These are phyloP conservation scores for Claviceps purpurea DNA, from an alignment of 2,329 filamentous ascomycete genomes.

Conservation along the genomic window DNA sequence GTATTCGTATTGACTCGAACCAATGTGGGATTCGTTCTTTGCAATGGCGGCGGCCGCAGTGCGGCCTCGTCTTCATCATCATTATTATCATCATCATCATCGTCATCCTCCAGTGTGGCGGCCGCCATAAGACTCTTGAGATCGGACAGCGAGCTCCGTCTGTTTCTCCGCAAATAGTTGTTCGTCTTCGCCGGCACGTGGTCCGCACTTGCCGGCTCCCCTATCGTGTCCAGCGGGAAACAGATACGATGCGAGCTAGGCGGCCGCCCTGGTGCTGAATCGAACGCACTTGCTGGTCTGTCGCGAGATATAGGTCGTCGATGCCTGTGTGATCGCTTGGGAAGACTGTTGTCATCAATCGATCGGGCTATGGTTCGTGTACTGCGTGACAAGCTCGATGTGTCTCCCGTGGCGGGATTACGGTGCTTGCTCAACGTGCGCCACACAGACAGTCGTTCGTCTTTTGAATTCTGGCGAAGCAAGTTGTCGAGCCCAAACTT, in stretches of 20 bases:
- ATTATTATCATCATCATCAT: constrained; percentile 8
- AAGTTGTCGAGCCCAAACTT: constrained; percentile 72
- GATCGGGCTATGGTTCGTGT: constrained; percentile 60
- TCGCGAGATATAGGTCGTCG: constrained; percentile 44
- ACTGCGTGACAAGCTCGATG: constrained; percentile 51
- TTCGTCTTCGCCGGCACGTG: constrained; percentile 18
- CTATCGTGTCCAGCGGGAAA: constrained; percentile 44
- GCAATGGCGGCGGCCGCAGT: constrained; percentile 29
- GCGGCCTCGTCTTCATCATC: constrained; percentile 1
- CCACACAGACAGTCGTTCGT: constrained; percentile 67
- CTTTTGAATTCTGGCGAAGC: constrained; percentile 67
- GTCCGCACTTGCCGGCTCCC: constrained; percentile 37
- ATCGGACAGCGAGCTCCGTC: constrained; percentile 84
- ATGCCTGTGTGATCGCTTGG: constrained; percentile 15
- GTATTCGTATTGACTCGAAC: constrained; percentile 37
- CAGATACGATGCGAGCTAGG: constrained; percentile 43
- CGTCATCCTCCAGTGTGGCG: constrained; percentile 29
- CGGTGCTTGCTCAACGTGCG: constrained; percentile 78
- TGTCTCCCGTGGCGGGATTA: constrained; percentile 44
- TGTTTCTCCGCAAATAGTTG: constrained; percentile 49
- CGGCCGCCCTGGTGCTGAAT: constrained; percentile 40
- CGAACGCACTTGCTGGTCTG: constrained; percentile 49
- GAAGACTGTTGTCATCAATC: constrained; percentile 51
- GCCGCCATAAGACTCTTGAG: constrained; percentile 56
- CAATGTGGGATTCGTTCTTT: constrained; percentile 38